Percentiles rank a stretch among this genome's conserved stretches.
These are phyloP conservation scores for Daldinia sp. DNA, from an alignment of 2,329 filamentous ascomycete species.

Conservation along the genomic window DNA sequence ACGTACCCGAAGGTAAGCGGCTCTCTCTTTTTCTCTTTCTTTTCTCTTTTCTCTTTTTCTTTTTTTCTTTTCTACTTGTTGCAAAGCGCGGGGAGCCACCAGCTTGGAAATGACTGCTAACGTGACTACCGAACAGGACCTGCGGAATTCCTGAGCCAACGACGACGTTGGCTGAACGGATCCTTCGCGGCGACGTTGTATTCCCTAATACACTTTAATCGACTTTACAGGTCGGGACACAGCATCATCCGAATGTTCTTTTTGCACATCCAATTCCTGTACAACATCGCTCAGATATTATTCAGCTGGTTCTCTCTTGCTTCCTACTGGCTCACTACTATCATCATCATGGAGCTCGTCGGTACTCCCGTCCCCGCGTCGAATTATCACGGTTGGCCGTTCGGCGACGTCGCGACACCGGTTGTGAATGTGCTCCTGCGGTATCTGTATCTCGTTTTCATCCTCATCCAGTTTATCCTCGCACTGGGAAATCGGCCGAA, in stretches of 20 bases:
- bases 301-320: slow-evolving; percentile 90
- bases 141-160: slow-evolving; percentile 95
- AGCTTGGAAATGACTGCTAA: neutral
- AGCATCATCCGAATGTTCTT: slow-evolving; percentile 99
- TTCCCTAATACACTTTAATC: slow-evolving; percentile 96
- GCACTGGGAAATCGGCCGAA: slow-evolving; percentile 97
- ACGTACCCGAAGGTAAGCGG: slow-evolving; percentile 86
- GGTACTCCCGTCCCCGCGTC: slow-evolving; percentile 63
- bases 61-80: neutral
- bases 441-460: slow-evolving; percentile 89
- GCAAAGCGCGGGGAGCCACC: neutral
- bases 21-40: neutral
- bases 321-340: slow-evolving; percentile 96
- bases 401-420: slow-evolving; percentile 85
- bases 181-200: slow-evolving; percentile 98
- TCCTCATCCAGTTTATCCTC: slow-evolving; percentile 94
- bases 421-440: slow-evolving; percentile 91
- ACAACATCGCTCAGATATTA: slow-evolving; percentile 89
- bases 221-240: slow-evolving; percentile 98
- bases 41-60: neutral
- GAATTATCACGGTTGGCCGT: slow-evolving; percentile 79
- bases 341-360: slow-evolving; percentile 97
- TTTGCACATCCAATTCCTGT: slow-evolving; percentile 94
- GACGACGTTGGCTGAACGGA: slow-evolving; percentile 98
- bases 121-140: slow-evolving; percentile 46